phyloP scores from a whole-genome alignment of 2,329 filamentous ascomycete genomes.

The Penicillium sp. region DNA sequence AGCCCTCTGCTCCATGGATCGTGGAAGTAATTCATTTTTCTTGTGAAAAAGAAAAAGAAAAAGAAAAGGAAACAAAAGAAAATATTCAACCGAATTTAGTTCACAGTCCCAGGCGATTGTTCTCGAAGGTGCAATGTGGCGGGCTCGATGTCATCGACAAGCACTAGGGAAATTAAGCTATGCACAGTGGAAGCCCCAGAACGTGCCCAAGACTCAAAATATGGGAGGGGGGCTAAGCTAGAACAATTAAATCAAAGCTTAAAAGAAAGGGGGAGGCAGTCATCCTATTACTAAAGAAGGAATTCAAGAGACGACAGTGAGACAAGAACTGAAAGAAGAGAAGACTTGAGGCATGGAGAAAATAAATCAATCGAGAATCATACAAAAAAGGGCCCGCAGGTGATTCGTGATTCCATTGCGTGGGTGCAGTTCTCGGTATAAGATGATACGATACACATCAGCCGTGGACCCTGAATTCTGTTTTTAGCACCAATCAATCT shows the following conservation, averaged over 20 bases:
- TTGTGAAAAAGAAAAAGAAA: neutral
- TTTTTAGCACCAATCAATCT: slow-evolving; percentile 34
- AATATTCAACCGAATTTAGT: neutral
- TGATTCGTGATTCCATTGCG: slow-evolving; percentile 14
- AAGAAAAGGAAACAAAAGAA: neutral
- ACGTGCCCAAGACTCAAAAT: slow-evolving; percentile 16
- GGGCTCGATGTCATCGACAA: slow-evolving; percentile 22
- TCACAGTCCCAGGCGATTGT: neutral
- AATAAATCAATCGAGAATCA: neutral
- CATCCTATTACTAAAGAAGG: neutral
- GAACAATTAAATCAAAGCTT: slow-evolving; percentile 18
- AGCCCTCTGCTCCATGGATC: slow-evolving; percentile 6
- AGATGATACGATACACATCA: slow-evolving; percentile 30
- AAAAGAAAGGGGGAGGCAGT: slow-evolving; percentile 1
- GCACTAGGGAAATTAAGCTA: slow-evolving; percentile 28
- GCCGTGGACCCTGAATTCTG: slow-evolving; percentile 36
- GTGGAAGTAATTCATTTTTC: slow-evolving; percentile 1
- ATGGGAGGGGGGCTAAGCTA: neutral
- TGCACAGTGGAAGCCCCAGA: slow-evolving; percentile 11
- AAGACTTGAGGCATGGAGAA: neutral
- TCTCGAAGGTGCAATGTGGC: slow-evolving; percentile 4
- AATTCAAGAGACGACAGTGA: neutral
- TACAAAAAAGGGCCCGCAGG: slow-evolving; percentile 9
- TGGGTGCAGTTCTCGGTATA: slow-evolving; percentile 21
- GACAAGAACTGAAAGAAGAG: slow-evolving; percentile 5